Percentiles rank a stretch among this genome's conserved stretches.
Conservation (phyloP, 495 filamentous ascomycete genomes). For the Trichoderma orchidacearum region DNA sequence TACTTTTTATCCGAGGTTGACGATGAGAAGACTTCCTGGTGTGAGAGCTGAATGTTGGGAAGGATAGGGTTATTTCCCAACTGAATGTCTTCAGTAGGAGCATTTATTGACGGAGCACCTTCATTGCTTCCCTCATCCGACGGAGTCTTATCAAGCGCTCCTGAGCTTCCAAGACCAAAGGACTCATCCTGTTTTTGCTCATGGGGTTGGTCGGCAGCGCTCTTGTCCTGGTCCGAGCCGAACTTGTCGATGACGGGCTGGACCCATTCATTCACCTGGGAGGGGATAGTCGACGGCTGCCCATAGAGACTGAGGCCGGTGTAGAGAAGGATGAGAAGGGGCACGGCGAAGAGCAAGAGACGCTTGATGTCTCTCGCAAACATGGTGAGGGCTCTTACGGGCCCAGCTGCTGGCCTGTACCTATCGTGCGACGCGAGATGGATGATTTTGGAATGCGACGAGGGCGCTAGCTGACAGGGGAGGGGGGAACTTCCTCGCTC, state of each 20-base stretch:
- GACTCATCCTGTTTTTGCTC: not conserved
- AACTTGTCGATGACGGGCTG: not conserved
- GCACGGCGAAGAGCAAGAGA: slow-evolving; percentile 11
- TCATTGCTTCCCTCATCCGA: no score
- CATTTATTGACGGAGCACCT: not conserved
- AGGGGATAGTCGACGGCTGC: not conserved
- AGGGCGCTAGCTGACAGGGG: not conserved
- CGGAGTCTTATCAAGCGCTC: not conserved
- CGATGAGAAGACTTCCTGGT: slow-evolving; percentile 27
- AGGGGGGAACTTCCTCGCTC: not conserved
- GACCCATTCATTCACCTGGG: not conserved
- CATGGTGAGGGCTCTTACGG: slow-evolving; percentile 9
- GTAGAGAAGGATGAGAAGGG: not conserved
- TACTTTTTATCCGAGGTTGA: slow-evolving; percentile 17
- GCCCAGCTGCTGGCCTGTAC: not conserved
- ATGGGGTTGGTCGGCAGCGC: not conserved
- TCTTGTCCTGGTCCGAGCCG: not conserved
- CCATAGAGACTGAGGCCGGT: not conserved
- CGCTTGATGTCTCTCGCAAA: slow-evolving; percentile 18
- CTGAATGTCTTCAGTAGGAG: not conserved
- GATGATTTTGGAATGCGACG: not conserved
- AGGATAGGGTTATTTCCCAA: not conserved
- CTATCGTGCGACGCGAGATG: not conserved
- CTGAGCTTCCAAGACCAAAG: not conserved
- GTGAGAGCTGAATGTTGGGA: slow-evolving; percentile 4